Percentiles rank a stretch among this genome's conserved stretches.
Evolutionary conservation across 306 rosid species (phyloP).

Genomic region (Sicyos baderoa): DNA sequence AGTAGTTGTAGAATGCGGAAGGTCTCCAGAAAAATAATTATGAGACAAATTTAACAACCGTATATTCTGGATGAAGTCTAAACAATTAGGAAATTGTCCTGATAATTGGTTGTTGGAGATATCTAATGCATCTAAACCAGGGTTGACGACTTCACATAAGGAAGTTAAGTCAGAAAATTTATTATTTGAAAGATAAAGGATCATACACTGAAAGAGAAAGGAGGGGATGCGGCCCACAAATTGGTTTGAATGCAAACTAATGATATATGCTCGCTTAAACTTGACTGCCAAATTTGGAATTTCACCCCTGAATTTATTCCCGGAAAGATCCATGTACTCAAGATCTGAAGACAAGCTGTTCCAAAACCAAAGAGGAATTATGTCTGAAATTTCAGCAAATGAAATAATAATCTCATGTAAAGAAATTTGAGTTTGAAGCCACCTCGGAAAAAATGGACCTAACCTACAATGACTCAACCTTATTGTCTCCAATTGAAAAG

Average conservation of each 20-base stretch:
- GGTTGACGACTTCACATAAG: background rate
- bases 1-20: background rate
- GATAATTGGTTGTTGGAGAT: background rate
- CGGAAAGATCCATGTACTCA: background rate
- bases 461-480: background rate
- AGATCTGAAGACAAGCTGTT: background rate
- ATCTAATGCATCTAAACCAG: background rate
- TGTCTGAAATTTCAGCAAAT: background rate
- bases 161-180: background rate
- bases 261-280: too few relatives aligned
- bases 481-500: background rate
- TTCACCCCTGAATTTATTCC: background rate
- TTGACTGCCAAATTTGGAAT: too few relatives aligned
- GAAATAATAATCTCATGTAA: background rate
- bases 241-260: background rate
- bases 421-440: background rate
- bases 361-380: conserved; percentile 11
- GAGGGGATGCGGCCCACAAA: background rate
- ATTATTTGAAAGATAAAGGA: background rate
- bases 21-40: background rate
- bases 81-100: background rate
- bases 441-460: background rate
- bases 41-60: background rate
- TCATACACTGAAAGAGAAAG: background rate
- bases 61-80: background rate